phyloP scores from a whole-genome alignment of 192 early-diverging fungal genomes.

The Linnemannia zychae region DNA sequence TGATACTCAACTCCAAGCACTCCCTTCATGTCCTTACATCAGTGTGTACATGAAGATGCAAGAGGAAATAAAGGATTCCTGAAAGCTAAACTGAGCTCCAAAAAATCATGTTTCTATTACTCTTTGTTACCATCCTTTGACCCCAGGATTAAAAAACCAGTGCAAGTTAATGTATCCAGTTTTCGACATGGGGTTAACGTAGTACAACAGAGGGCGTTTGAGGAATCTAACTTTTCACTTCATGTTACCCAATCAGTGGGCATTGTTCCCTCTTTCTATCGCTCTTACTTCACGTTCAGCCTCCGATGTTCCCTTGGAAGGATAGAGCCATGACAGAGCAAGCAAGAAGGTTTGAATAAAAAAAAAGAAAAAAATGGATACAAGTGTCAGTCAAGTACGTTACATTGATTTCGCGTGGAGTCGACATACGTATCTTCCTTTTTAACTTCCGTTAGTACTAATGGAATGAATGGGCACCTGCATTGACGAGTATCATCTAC shows the following conservation, averaged over 20 bases:
- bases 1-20: conserved; percentile 24
- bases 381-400: not conserved
- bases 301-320: not conserved
- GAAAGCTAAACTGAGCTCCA: not conserved
- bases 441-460: not conserved
- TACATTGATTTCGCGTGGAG: not conserved
- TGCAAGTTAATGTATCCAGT: conserved; percentile 18
- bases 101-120: not conserved
- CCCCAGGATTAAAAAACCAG: conserved; percentile 24
- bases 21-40: not conserved
- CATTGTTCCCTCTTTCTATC: not conserved
- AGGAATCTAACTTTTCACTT: conserved; percentile 26
- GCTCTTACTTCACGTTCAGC: not conserved
- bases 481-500: not conserved
- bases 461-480: not conserved
- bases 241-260: not conserved
- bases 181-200: not conserved
- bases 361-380: conserved; percentile 4
- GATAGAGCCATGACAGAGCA: not conserved
- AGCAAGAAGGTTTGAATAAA: not conserved
- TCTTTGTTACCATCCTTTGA: not conserved
- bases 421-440: not conserved
- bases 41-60: not conserved
- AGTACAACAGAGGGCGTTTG: conserved; percentile 24
- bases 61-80: not conserved